These are phyloP conservation scores for Jimgerdemannia flammicorona DNA, from an alignment of 192 early-diverging fungal genomes.

Conservation along the genomic window DNA sequence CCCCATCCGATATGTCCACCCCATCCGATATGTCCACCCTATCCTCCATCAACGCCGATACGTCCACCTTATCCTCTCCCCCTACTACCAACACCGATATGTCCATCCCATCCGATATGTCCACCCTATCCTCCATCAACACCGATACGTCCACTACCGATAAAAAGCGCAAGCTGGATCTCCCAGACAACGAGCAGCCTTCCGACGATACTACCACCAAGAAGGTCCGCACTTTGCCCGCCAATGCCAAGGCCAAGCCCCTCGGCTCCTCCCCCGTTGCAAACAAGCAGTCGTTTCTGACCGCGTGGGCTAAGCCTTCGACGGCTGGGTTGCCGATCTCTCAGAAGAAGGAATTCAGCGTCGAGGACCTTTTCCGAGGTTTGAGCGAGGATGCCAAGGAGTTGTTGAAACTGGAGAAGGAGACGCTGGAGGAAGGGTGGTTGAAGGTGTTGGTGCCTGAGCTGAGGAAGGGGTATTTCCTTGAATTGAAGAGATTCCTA, in stretches of 20 bases:
- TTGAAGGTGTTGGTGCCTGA: slow-evolving; percentile 53
- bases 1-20: no score
- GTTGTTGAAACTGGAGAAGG: slow-evolving; percentile 53
- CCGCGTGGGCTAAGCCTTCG: not conserved
- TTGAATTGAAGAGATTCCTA: slow-evolving; percentile 70
- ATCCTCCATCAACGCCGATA: no score
- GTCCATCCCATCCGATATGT: no score
- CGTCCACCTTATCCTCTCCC: no score
- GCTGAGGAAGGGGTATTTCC: slow-evolving; percentile 56
- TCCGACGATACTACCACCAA: not conserved
- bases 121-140: no score
- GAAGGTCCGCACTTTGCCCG: not conserved
- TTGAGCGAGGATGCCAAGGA: not conserved
- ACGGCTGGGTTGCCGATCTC: not conserved
- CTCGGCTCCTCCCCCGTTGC: not conserved
- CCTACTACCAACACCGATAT: no score
- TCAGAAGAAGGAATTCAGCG: not conserved
- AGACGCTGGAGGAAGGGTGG: slow-evolving; percentile 75
- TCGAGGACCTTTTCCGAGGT: not conserved
- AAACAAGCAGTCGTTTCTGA: not conserved
- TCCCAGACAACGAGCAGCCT: not conserved
- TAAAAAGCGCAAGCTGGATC: not conserved
- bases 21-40: no score
- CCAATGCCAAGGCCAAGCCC: not conserved
- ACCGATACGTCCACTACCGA: not conserved